Percentiles rank a stretch among this genome's conserved stretches.
Evolutionary conservation across 257 asterid species (phyloP).

Genomic region (Anisodus tanguticus): DNA sequence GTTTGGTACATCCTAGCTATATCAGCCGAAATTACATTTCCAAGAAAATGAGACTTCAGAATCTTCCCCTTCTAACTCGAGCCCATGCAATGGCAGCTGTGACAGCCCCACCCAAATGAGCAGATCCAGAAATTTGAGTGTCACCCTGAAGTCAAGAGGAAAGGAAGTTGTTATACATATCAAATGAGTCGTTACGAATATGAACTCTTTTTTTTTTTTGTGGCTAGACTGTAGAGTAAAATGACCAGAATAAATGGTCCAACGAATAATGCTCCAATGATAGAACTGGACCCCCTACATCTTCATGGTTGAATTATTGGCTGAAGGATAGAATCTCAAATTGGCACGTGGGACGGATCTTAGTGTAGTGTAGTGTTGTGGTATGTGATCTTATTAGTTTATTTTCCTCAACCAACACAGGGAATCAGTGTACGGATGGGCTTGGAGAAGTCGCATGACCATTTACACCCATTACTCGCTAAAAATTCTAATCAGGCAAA

Average conservation of each 20-base stretch:
- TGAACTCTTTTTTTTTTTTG: background rate
- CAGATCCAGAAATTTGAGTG: constrained; percentile 62
- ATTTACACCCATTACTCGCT: constrained; percentile 4
- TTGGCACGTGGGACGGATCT: background rate
- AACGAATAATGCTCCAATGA: background rate
- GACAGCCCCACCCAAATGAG: constrained; percentile 89
- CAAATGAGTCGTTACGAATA: background rate
- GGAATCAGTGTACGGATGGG: background rate
- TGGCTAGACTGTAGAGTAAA: background rate
- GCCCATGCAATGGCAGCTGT: constrained; percentile 83
- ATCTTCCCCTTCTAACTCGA: constrained; percentile 58
- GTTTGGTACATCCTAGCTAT: constrained; percentile 15
- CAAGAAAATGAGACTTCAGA: constrained; percentile 36
- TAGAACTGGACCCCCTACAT: background rate
- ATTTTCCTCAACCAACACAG: background rate
- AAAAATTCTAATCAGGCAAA: background rate
- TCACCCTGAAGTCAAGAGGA: constrained; percentile 62
- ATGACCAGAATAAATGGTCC: background rate
- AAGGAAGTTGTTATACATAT: background rate
- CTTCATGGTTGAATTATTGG: constrained; percentile 8
- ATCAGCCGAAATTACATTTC: background rate
- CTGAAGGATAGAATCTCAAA: constrained; percentile 6
- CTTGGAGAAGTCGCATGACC: background rate
- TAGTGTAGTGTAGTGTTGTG: background rate
- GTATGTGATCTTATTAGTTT: background rate